Evolutionary conservation across 2,329 filamentous ascomycete genomes (phyloP), one percentile per base, ranked within the genome.

Genomic region (Raffaelea arxii): DNA sequence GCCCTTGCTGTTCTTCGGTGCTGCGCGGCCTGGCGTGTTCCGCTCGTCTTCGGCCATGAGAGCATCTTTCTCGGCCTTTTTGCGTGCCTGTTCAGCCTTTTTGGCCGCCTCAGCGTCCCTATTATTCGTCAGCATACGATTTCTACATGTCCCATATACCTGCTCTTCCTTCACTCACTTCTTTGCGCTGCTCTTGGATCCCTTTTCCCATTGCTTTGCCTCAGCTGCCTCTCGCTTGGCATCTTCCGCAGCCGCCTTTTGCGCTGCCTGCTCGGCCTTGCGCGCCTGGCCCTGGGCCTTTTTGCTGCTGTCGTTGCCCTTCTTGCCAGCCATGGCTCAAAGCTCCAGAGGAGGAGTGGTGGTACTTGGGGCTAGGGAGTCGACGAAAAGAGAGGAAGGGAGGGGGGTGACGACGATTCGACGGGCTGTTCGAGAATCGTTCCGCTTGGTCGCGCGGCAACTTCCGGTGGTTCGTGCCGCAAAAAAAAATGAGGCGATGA

Each of bases 61-160:
- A 11, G 90, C 87, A 2, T 94, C 90, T 43, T 84, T 84, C 63
- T 97, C 92, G 44, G 90, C 91, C 68, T 95, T 97, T 68, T 95
- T 94, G 47, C 83, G 80, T 3, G 85, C 86, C 47, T 74, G 77
- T 60, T 94, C 87, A 47, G 84, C 84, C 56, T 85, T 89, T 67
- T 91, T 94, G 43, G 81, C 82, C 43, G 84, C 86, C 46, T 90
- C 88, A 30, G 84, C 83, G 56, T 94, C 88, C 62, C 90, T 95
- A 56, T 41, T 36, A 6, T 6, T 10, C 16, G 6, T 18, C 23
- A n/a, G 14, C 25, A 18, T 7, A 12, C 22, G 14, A 16, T 10
- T 9, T 25, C 30, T 27, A 6, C 16, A 21, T 44, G 12, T 24
- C 18, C 14, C 16, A n/a, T 16, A 36, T 6, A 36, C 32, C 19